Conservation (phyloP, 495 filamentous ascomycete species). For the Viridothelium virens region DNA sequence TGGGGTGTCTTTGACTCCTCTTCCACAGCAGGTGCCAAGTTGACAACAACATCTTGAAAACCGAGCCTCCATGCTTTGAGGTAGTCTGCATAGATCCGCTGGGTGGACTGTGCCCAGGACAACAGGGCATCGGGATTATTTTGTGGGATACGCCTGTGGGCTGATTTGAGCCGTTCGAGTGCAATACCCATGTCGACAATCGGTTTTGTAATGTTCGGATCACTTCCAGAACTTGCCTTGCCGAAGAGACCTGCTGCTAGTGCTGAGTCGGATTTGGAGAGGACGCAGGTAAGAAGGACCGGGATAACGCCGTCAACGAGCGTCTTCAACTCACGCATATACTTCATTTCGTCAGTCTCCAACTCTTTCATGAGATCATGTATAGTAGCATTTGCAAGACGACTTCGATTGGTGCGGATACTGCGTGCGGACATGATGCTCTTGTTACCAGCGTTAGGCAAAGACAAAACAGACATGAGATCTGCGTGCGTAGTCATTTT, state of each 20-base stretch:
- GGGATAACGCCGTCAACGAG: constrained; percentile 94
- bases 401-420: constrained; percentile 62
- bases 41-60: constrained; percentile 92
- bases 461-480: constrained; percentile 82
- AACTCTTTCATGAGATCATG: constrained; percentile 74
- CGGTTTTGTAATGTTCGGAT: constrained; percentile 66
- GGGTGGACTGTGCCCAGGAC: constrained; percentile 69
- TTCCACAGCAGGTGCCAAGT: constrained; percentile 66
- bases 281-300: constrained; percentile 76
- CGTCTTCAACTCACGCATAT: constrained; percentile 85
- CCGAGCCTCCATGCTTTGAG: constrained; percentile 85
- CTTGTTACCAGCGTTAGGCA: constrained; percentile 44
- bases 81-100: constrained; percentile 78
- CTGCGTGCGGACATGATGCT: constrained; percentile 47
- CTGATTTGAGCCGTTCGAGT: constrained; percentile 70
- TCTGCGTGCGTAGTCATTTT: constrained; percentile 87
- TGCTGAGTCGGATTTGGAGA: constrained; percentile 62
- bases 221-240: constrained; percentile 45
- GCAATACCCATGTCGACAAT: constrained; percentile 93
- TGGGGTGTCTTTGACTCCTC: constrained; percentile 30
- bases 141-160: constrained; percentile 72
- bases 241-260: constrained; percentile 62
- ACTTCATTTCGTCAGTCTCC: constrained; percentile 75
- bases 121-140: constrained; percentile 60
- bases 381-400: constrained; percentile 57